Base-by-base conservation (phyloP, 768 basidiomycete genomes). In the Russula olivacea region DNA sequence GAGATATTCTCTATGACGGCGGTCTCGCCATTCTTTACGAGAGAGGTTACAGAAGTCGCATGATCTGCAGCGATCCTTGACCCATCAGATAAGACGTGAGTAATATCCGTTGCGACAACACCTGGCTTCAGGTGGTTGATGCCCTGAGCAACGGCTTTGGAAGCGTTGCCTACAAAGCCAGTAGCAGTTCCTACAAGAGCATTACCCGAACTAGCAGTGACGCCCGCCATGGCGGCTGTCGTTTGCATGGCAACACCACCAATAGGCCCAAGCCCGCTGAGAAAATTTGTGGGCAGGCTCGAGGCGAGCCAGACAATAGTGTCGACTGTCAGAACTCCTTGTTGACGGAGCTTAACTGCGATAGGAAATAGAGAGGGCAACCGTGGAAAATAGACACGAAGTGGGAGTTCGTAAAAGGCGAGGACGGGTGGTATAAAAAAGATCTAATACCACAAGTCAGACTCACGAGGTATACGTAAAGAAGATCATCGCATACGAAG, bases 371-470 rank as follows among this genome's bases (percentile, higher is more conserved):
- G 9, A 43, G 63, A 56, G 17, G 63, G 63, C 10, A 64, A 6
- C 21, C 15, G 40, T 17, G 63, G 59, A 47, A 45, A 28, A 32
- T 43, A 45, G 21, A 36, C 21, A 40, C 59, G 63, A 45, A 64
- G 17, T n/a, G 59, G 50, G 38, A 60, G 30, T 55, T 64, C 63
- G n/a, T 60, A 64, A 30, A 64, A 60, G 9, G 38, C 40, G 48
- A 64, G 19, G 30, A 55, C 2, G 19, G 49, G 47, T 30, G 63
- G 63, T 41, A 50, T 60, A 30, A 25, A 36, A 41, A 56, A 43
- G 6, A 38, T 40, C 63, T 64, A 9, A 34, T 50, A 49, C 14
- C 23, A 12, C 50, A 41, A 11, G 40, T 64, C 19, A 63, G 59
- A 4, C n/a, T 25, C n/a, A 11, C 25, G 3, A 12, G 55, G 47